Percentiles rank a stretch among this genome's conserved stretches.
phyloP scores from a whole-genome alignment of 768 basidiomycete genomes.

The Kwoniella dendrophila region DNA sequence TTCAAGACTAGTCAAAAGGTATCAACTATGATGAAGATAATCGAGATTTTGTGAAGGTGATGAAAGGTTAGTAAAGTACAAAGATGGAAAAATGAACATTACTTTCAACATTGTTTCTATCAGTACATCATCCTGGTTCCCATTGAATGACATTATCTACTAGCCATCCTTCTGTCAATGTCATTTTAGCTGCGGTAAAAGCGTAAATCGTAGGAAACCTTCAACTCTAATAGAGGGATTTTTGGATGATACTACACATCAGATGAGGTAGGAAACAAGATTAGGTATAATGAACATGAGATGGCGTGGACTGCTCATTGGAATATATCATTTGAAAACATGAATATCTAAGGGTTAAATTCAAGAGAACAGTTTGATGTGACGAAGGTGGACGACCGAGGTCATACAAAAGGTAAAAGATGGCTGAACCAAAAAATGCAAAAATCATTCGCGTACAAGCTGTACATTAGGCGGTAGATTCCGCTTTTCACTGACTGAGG shows the following conservation, averaged over 20 bases:
- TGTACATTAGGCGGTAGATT: background rate
- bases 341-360: slow-evolving; percentile 2
- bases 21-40: slow-evolving; percentile 7
- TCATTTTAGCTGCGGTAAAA: slow-evolving; percentile 6
- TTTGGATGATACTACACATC: background rate
- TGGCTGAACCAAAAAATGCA: slow-evolving; percentile 20
- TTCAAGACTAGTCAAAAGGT: slow-evolving; percentile 23
- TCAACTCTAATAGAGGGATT: background rate
- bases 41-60: background rate
- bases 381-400: background rate
- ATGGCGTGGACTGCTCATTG: slow-evolving; percentile 10
- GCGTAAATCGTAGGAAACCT: too few species aligned
- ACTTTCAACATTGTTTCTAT: background rate
- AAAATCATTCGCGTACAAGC: background rate
- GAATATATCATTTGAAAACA: slow-evolving; percentile 7
- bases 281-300: slow-evolving; percentile 1
- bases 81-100: background rate
- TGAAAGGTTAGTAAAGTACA: background rate
- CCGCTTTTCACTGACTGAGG: background rate
- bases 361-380: background rate
- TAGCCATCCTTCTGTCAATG: background rate
- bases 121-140: too few species aligned
- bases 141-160: background rate
- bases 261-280: background rate
- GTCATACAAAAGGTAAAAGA: background rate